Conservation (phyloP, 2,329 filamentous ascomycete genomes). For the Aspergillus brunneoviolaceus region DNA sequence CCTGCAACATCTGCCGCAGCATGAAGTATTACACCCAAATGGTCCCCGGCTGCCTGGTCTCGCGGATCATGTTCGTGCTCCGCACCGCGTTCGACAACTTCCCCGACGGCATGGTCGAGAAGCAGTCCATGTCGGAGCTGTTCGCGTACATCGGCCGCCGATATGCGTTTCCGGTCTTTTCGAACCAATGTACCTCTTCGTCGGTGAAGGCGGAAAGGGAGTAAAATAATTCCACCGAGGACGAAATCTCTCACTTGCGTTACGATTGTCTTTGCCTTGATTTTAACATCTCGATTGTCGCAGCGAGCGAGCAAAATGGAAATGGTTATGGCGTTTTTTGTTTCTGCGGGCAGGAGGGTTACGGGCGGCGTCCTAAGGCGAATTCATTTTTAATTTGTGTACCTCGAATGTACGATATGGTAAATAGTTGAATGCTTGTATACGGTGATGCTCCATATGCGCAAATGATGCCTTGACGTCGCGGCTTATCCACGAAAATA, state of each 20-base stretch:
- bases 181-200: constrained; percentile 23
- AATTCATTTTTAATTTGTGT: neutral
- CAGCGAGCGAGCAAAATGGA: no score
- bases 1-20: constrained; percentile 33
- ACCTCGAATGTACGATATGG: no score
- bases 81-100: constrained; percentile 29
- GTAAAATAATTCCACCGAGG: neutral
- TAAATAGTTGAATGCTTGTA: no score
- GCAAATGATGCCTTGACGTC: no score
- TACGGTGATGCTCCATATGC: no score
- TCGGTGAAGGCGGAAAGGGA: constrained; percentile 6
- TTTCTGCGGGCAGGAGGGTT: no score
- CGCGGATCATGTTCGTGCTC: constrained; percentile 31
- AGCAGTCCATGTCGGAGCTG: constrained; percentile 24
- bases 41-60: constrained; percentile 27
- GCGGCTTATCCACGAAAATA: no score
- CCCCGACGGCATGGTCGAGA: constrained; percentile 27
- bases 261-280: no score
- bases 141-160: constrained; percentile 25
- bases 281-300: no score
- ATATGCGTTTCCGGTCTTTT: constrained; percentile 24
- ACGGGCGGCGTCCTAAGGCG: no score
- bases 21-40: constrained; percentile 29
- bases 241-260: no score
- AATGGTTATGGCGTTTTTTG: no score